These are phyloP conservation scores for Laguncularia racemosa DNA, from an alignment of 345 rosid genomes.

Conservation along the genomic window DNA sequence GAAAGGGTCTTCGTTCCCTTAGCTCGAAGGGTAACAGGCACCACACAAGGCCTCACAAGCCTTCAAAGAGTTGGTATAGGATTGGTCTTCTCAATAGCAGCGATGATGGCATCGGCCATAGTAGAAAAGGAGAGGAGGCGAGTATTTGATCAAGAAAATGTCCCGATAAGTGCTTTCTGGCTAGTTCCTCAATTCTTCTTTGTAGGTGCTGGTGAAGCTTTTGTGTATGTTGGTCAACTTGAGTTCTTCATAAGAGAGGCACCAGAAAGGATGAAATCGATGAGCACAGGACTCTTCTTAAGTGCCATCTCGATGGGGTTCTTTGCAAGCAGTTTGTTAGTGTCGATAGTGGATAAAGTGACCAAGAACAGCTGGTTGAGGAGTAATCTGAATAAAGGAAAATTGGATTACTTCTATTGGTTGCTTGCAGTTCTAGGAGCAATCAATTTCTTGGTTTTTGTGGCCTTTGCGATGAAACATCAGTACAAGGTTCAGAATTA, in stretches of 20 bases:
- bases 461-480: conserved; percentile 47
- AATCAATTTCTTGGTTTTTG: conserved; percentile 54
- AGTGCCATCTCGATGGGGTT: conserved; percentile 86
- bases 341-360: conserved; percentile 50
- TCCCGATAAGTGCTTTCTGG: conserved; percentile 63
- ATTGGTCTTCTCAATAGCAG: conserved; percentile 50
- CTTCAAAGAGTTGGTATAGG: conserved; percentile 85
- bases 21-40: conserved; percentile 45
- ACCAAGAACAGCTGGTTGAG: conserved; percentile 62
- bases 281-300: conserved; percentile 89
- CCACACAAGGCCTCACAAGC: conserved; percentile 65
- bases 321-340: conserved; percentile 74
- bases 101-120: conserved; percentile 63
- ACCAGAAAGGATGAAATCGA: conserved; percentile 86
- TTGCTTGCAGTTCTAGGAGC: conserved; percentile 59
- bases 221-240: conserved; percentile 85
- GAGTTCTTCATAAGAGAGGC: conserved; percentile 92
- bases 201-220: conserved; percentile 93
- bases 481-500: conserved; percentile 49
- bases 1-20: conserved; percentile 68
- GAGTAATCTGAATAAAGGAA: conserved; percentile 54
- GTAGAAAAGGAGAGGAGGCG: conserved; percentile 55
- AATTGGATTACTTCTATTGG: conserved; percentile 68
- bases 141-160: conserved; percentile 14
- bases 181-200: conserved; percentile 71